phyloP scores from a whole-genome alignment of 1,284 basidiomycete species.

The Mycosarcoma mackinlayi region DNA sequence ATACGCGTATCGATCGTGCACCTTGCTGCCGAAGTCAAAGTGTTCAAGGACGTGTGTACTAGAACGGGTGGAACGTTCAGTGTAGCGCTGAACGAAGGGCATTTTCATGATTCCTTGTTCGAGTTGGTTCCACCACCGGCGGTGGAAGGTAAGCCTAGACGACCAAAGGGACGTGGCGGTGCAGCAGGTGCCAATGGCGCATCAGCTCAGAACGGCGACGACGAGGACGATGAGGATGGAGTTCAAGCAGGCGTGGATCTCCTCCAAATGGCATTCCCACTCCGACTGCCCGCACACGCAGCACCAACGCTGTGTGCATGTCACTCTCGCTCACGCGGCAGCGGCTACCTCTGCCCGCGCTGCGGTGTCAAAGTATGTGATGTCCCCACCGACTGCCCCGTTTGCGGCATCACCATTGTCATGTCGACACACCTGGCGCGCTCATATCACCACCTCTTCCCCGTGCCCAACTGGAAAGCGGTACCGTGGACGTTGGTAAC shows the following conservation, averaged over 20 bases:
- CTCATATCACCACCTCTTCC: slow-evolving; percentile 93
- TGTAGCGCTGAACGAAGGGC: slow-evolving; percentile 95
- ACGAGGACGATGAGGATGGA: slow-evolving; percentile 21
- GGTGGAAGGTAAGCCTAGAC: slow-evolving; percentile 33
- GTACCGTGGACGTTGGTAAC: slow-evolving; percentile 69
- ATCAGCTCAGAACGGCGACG: neutral
- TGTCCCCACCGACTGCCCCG: slow-evolving; percentile 96
- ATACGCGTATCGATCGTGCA: slow-evolving; percentile 93
- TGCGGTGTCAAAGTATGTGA: slow-evolving; percentile 94
- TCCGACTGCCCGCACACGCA: slow-evolving; percentile 55
- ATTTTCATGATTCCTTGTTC: slow-evolving; percentile 93
- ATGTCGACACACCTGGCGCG: slow-evolving; percentile 95
- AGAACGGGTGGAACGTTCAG: slow-evolving; percentile 71
- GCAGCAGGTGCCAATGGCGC: neutral
- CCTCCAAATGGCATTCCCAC: slow-evolving; percentile 97
- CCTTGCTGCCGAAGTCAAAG: slow-evolving; percentile 92
- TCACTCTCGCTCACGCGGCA: slow-evolving; percentile 78
- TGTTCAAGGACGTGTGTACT: slow-evolving; percentile 81
- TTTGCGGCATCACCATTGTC: slow-evolving; percentile 96
- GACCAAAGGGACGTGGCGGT: slow-evolving; percentile 4
- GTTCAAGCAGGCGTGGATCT: slow-evolving; percentile 72
- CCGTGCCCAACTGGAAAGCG: slow-evolving; percentile 81
- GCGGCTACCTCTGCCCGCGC: slow-evolving; percentile 93
- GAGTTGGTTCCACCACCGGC: slow-evolving; percentile 86
- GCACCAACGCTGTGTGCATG: slow-evolving; percentile 77